phyloP scores from a whole-genome alignment of 2,329 filamentous ascomycete genomes.

The Karstenula rhodostoma region DNA sequence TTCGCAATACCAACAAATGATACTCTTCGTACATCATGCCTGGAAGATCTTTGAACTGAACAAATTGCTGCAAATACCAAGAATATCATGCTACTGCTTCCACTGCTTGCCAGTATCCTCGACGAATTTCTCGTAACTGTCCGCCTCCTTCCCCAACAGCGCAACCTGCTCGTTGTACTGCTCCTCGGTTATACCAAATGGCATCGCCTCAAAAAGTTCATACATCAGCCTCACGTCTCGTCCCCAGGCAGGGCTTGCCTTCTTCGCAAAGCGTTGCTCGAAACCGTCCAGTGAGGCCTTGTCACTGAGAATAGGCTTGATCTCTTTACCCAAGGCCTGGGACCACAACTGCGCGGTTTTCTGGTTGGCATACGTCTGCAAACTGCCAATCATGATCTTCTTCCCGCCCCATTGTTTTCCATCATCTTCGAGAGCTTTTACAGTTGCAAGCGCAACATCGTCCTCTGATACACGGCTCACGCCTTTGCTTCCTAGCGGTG shows the following conservation, averaged over 20 bases:
- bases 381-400: conserved; percentile 15
- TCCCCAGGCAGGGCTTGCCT: conserved; percentile 7
- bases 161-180: conserved; percentile 9
- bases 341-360: conserved; percentile 16
- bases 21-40: too few species aligned
- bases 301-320: conserved; percentile 7
- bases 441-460: conserved; percentile 16
- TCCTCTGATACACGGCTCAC: conserved; percentile 13
- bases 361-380: conserved; percentile 12
- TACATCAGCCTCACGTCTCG: conserved; percentile 5
- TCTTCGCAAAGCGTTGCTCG: neutral
- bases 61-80: too few species aligned
- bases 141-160: conserved; percentile 14
- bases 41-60: too few species aligned
- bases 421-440: conserved; percentile 16
- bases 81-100: neutral
- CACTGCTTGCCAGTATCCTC: conserved; percentile 4
- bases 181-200: conserved; percentile 6
- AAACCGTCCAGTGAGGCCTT: conserved; percentile 1
- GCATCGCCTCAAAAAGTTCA: conserved; percentile 6
- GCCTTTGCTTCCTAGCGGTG: conserved; percentile 12
- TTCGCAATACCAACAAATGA: too few species aligned
- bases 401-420: conserved; percentile 16
- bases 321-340: conserved; percentile 13
- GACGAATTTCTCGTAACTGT: conserved; percentile 14